These are phyloP conservation scores for Clonostachys sp. DNA, from an alignment of 2,329 filamentous ascomycete genomes.

Conservation along the genomic window DNA sequence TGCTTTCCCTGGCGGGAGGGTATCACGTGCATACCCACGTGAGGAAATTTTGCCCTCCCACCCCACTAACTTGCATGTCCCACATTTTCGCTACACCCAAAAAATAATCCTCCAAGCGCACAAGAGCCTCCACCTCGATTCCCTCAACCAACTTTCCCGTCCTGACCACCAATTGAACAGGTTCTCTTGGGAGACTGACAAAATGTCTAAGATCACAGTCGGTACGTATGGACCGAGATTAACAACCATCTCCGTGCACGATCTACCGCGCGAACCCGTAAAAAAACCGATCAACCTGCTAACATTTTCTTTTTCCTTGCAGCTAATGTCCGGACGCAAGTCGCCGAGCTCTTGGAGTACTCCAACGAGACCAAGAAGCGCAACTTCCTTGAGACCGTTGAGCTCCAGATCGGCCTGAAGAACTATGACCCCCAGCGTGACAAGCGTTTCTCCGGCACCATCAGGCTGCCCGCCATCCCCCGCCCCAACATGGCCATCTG, in stretches of 20 bases:
- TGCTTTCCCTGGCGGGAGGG: slow-evolving; percentile 4
- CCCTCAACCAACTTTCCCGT: slow-evolving; percentile 15
- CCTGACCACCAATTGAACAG: slow-evolving; percentile 67
- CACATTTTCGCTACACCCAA: slow-evolving; percentile 14
- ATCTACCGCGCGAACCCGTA: neutral
- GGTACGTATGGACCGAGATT: slow-evolving; percentile 31
- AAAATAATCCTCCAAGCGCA: slow-evolving; percentile 5
- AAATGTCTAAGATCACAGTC: slow-evolving; percentile 84
- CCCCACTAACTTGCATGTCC: slow-evolving; percentile 8
- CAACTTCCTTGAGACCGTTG: slow-evolving; percentile 95
- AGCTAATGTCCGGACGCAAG: slow-evolving; percentile 93
- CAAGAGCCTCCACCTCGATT: neutral
- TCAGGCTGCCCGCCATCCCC: slow-evolving; percentile 88
- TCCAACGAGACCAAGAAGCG: slow-evolving; percentile 92
- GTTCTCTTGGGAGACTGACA: slow-evolving; percentile 84
- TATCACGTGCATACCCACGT: slow-evolving; percentile 23
- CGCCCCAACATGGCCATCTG: slow-evolving; percentile 89
- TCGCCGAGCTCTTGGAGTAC: slow-evolving; percentile 92
- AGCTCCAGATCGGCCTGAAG: slow-evolving; percentile 91
- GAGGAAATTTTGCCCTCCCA: slow-evolving; percentile 27
- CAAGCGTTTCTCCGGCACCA: slow-evolving; percentile 99
- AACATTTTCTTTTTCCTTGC: slow-evolving; percentile 10
- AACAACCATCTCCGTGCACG: neutral
- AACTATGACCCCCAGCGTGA: slow-evolving; percentile 99
- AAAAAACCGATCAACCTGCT: slow-evolving; percentile 22